Base-by-base conservation (phyloP, 306 rosid genomes). In the Nissolia schottii region DNA sequence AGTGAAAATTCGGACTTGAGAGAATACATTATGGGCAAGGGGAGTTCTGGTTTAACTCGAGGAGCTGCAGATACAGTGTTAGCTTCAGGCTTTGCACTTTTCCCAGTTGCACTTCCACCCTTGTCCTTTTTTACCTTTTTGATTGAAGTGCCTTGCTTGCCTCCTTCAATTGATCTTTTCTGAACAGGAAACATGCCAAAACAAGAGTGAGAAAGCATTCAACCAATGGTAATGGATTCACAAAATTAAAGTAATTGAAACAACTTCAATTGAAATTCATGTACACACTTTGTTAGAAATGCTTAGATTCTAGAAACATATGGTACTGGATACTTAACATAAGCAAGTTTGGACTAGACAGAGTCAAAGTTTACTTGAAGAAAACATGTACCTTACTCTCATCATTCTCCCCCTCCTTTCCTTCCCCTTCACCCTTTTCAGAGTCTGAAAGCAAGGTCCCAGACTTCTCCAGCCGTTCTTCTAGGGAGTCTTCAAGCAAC, bases 401-500 rank as follows among this genome's bases (percentile, higher is more conserved):
- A 35, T 91, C 97, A 64, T 73, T 69, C 23, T 91, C 99, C 56
- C 85, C 91, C 50, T 94, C 97, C 83, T 91, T 94, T 41, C 79
- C 73, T 81, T 91, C 97, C 37, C 95, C 99, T 12, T 94, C 99
- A 2, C 85, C 90, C 75, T 83, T 91, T 71, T 94, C 99, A 75
- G 96, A 82, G 84, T 95, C 97, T 29, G 91, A 87, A 82, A 86
- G 77, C 79, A 89, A 84, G 65, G 77, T 83, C 62, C 86, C 96
- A 2, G 87, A 79, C 87, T 91, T 95, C 78, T 91, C 99, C 81
- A 82, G 76, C 79, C 96, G 84, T 54, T 91, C 97, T 78, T 95
- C 96, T 7, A 95, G 78, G 55, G 96, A 88, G 79, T 91, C 97
- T 86, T 95, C 96, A 37, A 95, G 97, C 86, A 91, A 80, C 99